phyloP scores from a whole-genome alignment of 768 basidiomycete species.

The Lentinula aciculospora region DNA sequence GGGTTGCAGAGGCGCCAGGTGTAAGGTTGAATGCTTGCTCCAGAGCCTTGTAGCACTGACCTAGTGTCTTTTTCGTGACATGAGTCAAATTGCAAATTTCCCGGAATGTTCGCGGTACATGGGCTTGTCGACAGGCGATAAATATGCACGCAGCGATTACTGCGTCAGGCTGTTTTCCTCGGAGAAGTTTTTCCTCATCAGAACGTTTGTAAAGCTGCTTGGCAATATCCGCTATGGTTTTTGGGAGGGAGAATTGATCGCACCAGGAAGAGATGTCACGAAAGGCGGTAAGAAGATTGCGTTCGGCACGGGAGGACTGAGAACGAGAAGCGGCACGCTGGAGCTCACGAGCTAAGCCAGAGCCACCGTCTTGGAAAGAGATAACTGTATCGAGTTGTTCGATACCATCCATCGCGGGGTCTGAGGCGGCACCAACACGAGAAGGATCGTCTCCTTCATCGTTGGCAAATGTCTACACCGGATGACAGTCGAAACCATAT shows the following conservation, averaged over 20 bases:
- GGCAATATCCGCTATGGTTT: slow-evolving; percentile 91
- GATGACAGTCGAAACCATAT: slow-evolving; percentile 8
- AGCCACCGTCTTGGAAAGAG: slow-evolving; percentile 91
- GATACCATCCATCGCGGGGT: slow-evolving; percentile 90
- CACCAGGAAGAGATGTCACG: slow-evolving; percentile 91
- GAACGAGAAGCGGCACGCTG: slow-evolving; percentile 88
- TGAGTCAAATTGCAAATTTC: slow-evolving; percentile 93
- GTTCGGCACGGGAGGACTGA: slow-evolving; percentile 73
- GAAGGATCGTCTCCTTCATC: slow-evolving; percentile 99
- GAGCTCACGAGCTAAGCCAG: slow-evolving; percentile 86
- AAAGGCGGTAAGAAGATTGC: slow-evolving; percentile 84
- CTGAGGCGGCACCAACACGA: slow-evolving; percentile 95
- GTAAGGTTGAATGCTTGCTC: slow-evolving; percentile 86
- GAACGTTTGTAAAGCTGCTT: slow-evolving; percentile 97
- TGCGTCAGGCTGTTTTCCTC: slow-evolving; percentile 87
- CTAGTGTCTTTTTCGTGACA: slow-evolving; percentile 91
- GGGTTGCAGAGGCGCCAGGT: slow-evolving; percentile 64
- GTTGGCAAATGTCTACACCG: slow-evolving; percentile 89
- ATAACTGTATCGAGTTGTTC: slow-evolving; percentile 95
- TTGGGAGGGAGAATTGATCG: slow-evolving; percentile 91
- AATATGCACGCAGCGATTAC: slow-evolving; percentile 98
- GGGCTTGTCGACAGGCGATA: slow-evolving; percentile 92
- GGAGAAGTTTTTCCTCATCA: slow-evolving; percentile 90
- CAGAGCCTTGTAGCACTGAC: slow-evolving; percentile 88
- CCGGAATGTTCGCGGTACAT: slow-evolving; percentile 93